phyloP scores from a whole-genome alignment of 257 asterid species.

The Solanum dulcamara region DNA sequence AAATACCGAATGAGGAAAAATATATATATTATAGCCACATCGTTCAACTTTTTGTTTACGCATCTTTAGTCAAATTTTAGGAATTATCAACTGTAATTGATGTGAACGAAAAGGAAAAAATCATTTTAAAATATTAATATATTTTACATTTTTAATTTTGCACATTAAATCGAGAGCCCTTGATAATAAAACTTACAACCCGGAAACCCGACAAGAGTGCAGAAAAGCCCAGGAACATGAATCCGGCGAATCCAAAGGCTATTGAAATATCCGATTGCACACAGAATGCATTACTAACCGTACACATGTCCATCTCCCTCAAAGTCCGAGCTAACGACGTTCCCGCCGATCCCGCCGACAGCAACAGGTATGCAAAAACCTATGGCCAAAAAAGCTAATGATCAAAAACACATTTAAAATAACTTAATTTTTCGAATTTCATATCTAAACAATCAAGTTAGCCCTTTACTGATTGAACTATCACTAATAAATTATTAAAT shows the following conservation, averaged over 20 bases:
- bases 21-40: neutral
- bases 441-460: neutral
- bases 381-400: neutral
- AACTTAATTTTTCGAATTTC: neutral
- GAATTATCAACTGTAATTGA: neutral
- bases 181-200: constrained; percentile 23
- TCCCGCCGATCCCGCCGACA: constrained; percentile 44
- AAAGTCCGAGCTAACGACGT: constrained; percentile 26
- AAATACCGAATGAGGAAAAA: neutral
- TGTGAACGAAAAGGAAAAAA: neutral
- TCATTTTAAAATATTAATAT: neutral
- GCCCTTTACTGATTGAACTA: neutral
- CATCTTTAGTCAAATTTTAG: neutral
- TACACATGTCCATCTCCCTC: constrained; percentile 16
- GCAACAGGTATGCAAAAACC: constrained; percentile 31
- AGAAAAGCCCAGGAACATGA: constrained; percentile 29
- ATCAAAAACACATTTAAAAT: neutral
- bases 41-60: neutral
- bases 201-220: constrained; percentile 41
- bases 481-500: neutral
- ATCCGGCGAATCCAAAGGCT: constrained; percentile 40
- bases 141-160: neutral
- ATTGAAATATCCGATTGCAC: constrained; percentile 32
- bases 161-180: constrained; percentile 36
- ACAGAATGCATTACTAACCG: constrained; percentile 21